These are phyloP conservation scores for Ceratocystis diversiconidia DNA, from an alignment of 2,329 filamentous ascomycete species.

Conservation along the genomic window DNA sequence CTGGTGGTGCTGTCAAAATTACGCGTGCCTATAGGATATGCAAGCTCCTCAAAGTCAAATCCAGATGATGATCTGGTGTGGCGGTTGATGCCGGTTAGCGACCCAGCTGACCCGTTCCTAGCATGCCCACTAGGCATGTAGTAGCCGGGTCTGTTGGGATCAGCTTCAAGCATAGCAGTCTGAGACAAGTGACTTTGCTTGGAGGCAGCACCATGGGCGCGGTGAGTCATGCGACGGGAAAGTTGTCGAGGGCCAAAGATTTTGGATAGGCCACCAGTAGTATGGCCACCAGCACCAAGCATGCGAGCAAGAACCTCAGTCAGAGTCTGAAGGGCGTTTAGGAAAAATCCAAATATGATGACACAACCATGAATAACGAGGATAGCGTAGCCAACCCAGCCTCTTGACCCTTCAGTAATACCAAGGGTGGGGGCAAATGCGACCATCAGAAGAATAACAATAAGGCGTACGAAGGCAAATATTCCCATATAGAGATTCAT, in stretches of 20 bases:
- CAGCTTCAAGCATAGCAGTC: slow-evolving; percentile 60
- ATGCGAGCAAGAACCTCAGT: slow-evolving; percentile 76
- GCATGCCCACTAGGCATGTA: slow-evolving; percentile 39
- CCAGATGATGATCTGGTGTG: slow-evolving; percentile 41
- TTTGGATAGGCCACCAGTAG: slow-evolving; percentile 71
- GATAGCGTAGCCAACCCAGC: slow-evolving; percentile 92
- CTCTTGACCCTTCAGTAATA: slow-evolving; percentile 64
- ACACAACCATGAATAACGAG: slow-evolving; percentile 73
- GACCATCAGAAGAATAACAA: slow-evolving; percentile 61
- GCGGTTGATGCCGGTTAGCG: slow-evolving; percentile 29
- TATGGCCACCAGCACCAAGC: slow-evolving; percentile 68
- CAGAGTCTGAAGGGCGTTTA: slow-evolving; percentile 81
- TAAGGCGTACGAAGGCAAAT: slow-evolving; percentile 63
- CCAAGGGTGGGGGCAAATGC: slow-evolving; percentile 74
- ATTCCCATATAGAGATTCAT: slow-evolving; percentile 94
- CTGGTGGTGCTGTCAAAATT: slow-evolving; percentile 43
- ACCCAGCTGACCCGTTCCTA: slow-evolving; percentile 47
- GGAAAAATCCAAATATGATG: slow-evolving; percentile 78
- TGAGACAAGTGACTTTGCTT: slow-evolving; percentile 73
- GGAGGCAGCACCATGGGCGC: slow-evolving; percentile 40
- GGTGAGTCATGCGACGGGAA: slow-evolving; percentile 50
- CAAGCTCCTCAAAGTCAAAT: slow-evolving; percentile 37
- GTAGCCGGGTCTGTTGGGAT: slow-evolving; percentile 49
- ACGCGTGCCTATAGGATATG: slow-evolving; percentile 27
- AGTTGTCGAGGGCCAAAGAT: slow-evolving; percentile 86